Percentiles rank a stretch among this genome's conserved stretches.
These are phyloP conservation scores for Fomitopsis palustris DNA, from an alignment of 1,284 basidiomycete species.

Conservation along the genomic window DNA sequence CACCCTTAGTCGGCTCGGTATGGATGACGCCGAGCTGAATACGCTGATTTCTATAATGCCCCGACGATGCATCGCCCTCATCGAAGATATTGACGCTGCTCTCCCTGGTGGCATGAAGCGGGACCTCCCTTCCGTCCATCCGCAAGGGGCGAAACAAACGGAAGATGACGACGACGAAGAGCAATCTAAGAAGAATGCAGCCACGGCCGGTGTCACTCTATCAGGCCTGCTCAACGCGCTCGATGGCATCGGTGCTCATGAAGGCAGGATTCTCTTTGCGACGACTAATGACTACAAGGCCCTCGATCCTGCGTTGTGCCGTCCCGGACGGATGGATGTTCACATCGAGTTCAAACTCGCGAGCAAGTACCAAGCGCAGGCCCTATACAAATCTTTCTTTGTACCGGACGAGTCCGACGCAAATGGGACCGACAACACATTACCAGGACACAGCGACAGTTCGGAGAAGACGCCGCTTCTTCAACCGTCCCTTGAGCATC, in stretches of 20 bases:
- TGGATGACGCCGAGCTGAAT: constrained; percentile 64
- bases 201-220: constrained; percentile 41
- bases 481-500: too few relatives aligned
- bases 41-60: constrained; percentile 65
- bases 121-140: constrained; percentile 20
- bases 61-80: constrained; percentile 66
- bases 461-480: too few relatives aligned
- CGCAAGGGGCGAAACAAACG: background rate
- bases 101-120: constrained; percentile 39
- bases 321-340: constrained; percentile 76
- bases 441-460: too few relatives aligned
- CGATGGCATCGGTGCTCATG: constrained; percentile 72
- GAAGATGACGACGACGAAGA: background rate
- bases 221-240: constrained; percentile 73
- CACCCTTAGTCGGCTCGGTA: constrained; percentile 59
- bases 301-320: constrained; percentile 68
- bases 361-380: constrained; percentile 59
- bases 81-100: constrained; percentile 81
- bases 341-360: constrained; percentile 71
- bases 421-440: too few relatives aligned
- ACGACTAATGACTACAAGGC: constrained; percentile 70
- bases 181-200: background rate
- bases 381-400: constrained; percentile 64
- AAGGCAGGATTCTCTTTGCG: constrained; percentile 74
- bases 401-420: background rate